Base-by-base conservation (phyloP, 106 monocot genomes). In the Platanthera zijinensis region DNA sequence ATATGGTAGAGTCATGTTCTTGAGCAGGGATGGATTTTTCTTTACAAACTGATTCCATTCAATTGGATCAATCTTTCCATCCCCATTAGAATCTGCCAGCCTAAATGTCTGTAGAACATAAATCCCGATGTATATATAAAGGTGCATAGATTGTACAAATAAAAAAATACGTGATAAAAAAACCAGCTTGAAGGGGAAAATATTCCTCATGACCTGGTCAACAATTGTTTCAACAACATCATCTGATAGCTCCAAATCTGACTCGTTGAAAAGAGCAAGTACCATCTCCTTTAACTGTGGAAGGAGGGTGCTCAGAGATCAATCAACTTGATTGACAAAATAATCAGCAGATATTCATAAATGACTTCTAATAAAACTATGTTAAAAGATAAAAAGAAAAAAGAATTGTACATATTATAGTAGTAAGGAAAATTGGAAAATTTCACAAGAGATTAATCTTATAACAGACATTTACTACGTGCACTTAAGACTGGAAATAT, bases 261-360 rank as follows among this genome's bases (percentile, higher is more conserved):
- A 97, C 77, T 97, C 97, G 57, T 84, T 88, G 1, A 91, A 70
- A 39, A 97, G 84, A 64, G 97, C 97, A 63, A 89, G 17, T 8
- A 97, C 97, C 97, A 97, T 93, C 77, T 97, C 97, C 76, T 91
- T 91, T 79, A 97, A 77, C 93, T 96, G 84, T 51, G 13, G 73
- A 48, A 21, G 8, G 18, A 82, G 74, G 1, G 18, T 69, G 19
- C 56, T 0, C 21, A 21, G 12, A 75, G 39, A 48, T 56, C 49
- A 49, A 12, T 17, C 21, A 75, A 47, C 1, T 19, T 52, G 18
- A 56, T 11, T 54, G 77, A 76, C 12, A 3, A 69, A 45, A 69
- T 5, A 19, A 46, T 14, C 45, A 69, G 46, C 12, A n/a, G 61
- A 61, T 61, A 53, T 53, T 14, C 53, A 53, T 53, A 53, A 1